Percentiles rank a stretch among this genome's conserved stretches.
These are phyloP conservation scores for Sicyos baderoa DNA, from an alignment of 306 rosid genomes.

Conservation along the genomic window DNA sequence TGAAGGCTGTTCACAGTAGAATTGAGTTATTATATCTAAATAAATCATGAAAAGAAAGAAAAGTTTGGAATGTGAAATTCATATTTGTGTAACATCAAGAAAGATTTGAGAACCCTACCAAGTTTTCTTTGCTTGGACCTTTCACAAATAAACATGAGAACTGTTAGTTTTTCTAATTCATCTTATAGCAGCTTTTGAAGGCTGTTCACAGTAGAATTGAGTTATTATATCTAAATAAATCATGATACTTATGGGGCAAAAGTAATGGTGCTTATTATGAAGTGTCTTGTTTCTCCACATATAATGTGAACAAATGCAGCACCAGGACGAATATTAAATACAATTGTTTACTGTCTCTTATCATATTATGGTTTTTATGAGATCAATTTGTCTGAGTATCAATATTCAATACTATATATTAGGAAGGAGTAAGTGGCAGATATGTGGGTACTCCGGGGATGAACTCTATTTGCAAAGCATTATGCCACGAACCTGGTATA, in stretches of 20 bases:
- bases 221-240: background rate
- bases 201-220: background rate
- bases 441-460: constrained; percentile 94
- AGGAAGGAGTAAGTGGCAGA: constrained; percentile 61
- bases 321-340: background rate
- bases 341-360: background rate
- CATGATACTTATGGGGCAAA: background rate
- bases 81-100: background rate
- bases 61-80: background rate
- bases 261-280: background rate
- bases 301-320: background rate
- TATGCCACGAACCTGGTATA: constrained; percentile 65
- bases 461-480: constrained; percentile 83
- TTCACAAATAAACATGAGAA: background rate
- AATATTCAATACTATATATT: constrained; percentile 27
- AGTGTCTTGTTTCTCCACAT: background rate
- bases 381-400: constrained; percentile 31
- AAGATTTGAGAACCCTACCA: constrained; percentile 2
- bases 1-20: background rate
- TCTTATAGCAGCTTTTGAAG: background rate
- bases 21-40: background rate
- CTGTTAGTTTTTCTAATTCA: background rate
- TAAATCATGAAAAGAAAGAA: too few relatives aligned
- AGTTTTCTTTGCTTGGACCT: background rate
- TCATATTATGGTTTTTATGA: constrained; percentile 16